Percentiles rank a stretch among this genome's conserved stretches.
phyloP scores from a whole-genome alignment of 2,329 filamentous ascomycete genomes.

The Botryotinia globosa region DNA sequence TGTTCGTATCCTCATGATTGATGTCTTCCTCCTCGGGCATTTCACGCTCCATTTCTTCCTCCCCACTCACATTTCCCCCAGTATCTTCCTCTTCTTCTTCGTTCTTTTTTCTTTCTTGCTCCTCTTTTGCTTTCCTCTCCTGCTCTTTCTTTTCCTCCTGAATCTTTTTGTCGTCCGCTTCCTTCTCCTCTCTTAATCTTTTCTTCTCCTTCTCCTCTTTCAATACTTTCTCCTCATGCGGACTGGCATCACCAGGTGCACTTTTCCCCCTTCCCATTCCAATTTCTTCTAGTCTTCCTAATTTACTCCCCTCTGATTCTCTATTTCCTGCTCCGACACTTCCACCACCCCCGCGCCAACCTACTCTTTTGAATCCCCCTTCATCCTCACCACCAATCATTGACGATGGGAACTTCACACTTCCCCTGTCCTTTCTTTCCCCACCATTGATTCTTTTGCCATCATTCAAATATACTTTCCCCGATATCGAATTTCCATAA shows the following conservation, averaged over 20 bases:
- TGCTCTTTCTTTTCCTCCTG: not conserved
- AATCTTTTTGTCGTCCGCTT: not conserved
- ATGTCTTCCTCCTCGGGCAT: not conserved
- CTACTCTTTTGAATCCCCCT: too few species aligned
- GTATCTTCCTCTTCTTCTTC: not conserved
- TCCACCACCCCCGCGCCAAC: not conserved
- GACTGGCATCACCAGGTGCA: conserved; percentile 1
- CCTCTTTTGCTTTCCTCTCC: not conserved
- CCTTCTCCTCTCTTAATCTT: not conserved
- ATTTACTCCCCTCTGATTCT: too few species aligned
- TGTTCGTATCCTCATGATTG: not conserved
- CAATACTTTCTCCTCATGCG: not conserved
- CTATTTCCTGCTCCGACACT: not conserved
- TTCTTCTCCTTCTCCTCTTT: not conserved
- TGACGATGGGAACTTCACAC: not conserved
- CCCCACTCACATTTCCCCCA: too few species aligned
- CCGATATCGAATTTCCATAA: not conserved
- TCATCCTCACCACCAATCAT: not conserved
- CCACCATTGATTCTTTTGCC: not conserved
- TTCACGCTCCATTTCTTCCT: not conserved
- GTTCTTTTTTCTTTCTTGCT: not conserved
- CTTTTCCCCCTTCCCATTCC: not conserved
- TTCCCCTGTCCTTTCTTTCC: too few species aligned
- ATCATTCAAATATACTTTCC: not conserved
- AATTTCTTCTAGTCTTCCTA: not conserved